phyloP scores from a whole-genome alignment of 495 filamentous ascomycete species.

The Penicillium egyptiacum region DNA sequence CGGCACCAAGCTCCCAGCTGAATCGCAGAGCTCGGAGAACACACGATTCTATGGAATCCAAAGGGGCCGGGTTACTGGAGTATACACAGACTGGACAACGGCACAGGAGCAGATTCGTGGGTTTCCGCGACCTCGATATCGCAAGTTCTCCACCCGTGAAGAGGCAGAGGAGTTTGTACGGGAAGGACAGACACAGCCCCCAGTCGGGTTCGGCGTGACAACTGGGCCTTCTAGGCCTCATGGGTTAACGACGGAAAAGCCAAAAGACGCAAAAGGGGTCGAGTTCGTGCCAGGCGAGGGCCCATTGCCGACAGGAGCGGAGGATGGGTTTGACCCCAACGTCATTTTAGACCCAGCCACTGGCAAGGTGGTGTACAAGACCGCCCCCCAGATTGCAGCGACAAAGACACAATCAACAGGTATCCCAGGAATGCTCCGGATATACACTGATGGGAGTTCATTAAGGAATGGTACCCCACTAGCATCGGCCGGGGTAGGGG shows the following conservation, averaged over 20 bases:
- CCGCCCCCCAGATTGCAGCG: conserved; percentile 43
- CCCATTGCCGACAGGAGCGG: conserved; percentile 52
- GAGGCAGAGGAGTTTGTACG: conserved; percentile 78
- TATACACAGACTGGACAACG: conserved; percentile 85
- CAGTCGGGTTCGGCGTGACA: conserved; percentile 26
- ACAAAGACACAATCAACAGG: conserved; percentile 45
- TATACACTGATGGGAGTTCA: conserved; percentile 89
- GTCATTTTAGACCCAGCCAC: conserved; percentile 54
- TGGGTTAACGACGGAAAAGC: conserved; percentile 33
- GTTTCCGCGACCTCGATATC: conserved; percentile 74
- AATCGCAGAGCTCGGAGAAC: conserved; percentile 27
- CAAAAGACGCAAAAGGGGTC: conserved; percentile 41
- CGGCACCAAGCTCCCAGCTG: conserved; percentile 50
- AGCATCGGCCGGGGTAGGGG: conserved; percentile 80
- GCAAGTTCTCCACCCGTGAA: conserved; percentile 70
- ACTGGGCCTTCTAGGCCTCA: conserved; percentile 25
- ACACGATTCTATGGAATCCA: conserved; percentile 80
- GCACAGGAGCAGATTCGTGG: conserved; percentile 76
- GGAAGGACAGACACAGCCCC: conserved; percentile 39
- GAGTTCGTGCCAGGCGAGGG: conserved; percentile 55
- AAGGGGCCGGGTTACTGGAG: conserved; percentile 74
- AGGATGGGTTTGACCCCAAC: conserved; percentile 64
- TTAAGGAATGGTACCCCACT: conserved; percentile 70
- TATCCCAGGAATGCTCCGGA: conserved; percentile 56
- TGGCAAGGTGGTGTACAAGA: conserved; percentile 62